A percentile compares a stretch with the other conserved stretches of the same genome.
These are phyloP conservation scores for Trichoderma sp. DNA, from an alignment of 2,329 filamentous ascomycete genomes.

Conservation along the genomic window DNA sequence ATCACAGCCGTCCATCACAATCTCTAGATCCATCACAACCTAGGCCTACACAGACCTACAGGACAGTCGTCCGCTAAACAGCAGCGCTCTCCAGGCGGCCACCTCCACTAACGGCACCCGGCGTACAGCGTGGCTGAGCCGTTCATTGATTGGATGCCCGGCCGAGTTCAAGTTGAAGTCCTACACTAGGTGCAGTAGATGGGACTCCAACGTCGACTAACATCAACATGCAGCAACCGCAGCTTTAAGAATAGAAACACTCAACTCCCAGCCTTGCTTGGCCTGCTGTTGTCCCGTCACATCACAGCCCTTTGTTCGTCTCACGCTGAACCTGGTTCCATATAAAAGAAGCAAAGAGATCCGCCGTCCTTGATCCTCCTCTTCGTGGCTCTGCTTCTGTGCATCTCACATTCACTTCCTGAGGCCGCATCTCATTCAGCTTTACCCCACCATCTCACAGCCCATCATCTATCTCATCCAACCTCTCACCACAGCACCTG, in stretches of 20 bases:
- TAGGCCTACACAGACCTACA: neutral
- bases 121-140: constrained; percentile 17
- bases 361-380: neutral
- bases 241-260: constrained; percentile 6
- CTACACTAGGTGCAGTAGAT: neutral
- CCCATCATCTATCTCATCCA: neutral
- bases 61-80: neutral
- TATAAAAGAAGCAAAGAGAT: neutral
- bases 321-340: neutral
- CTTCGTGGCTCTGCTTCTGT: neutral
- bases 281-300: neutral
- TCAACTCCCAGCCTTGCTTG: neutral
- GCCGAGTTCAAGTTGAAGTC: neutral
- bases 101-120: constrained; percentile 16
- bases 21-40: neutral
- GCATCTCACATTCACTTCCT: neutral
- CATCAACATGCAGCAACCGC: neutral
- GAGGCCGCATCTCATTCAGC: neutral
- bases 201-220: neutral
- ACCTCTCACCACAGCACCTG: neutral
- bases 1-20: neutral
- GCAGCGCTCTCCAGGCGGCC: constrained; percentile 1
- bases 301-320: neutral
- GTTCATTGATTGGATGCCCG: neutral
- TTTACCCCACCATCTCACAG: neutral